Conservation (phyloP, 2,329 filamentous ascomycete species). For the Xylaria sp. region DNA sequence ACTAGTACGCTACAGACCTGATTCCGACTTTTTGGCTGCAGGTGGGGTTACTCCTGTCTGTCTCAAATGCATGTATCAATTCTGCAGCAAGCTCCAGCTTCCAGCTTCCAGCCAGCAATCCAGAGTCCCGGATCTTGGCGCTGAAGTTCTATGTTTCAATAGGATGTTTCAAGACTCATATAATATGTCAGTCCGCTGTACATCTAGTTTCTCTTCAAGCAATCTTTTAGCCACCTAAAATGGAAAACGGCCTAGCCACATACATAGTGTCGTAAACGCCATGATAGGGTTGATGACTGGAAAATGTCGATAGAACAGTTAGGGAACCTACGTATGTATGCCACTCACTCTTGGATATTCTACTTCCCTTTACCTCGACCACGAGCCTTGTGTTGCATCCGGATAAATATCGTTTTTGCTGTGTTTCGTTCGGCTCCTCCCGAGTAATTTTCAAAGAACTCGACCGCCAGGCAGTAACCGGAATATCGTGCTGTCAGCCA, state of each 20-base stretch:
- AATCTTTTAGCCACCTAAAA: neutral
- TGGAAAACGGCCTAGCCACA: slow-evolving; percentile 2
- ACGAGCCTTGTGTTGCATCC: slow-evolving; percentile 8
- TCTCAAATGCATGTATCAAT: slow-evolving; percentile 17
- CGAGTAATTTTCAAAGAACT: slow-evolving; percentile 12
- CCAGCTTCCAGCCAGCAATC: neutral
- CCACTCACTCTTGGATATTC: neutral
- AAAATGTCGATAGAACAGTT: neutral
- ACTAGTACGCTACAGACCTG: neutral
- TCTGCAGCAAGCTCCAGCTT: slow-evolving; percentile 1
- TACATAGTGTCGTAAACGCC: neutral
- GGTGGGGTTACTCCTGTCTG: slow-evolving; percentile 18
- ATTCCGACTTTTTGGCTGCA: neutral
- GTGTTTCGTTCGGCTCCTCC: slow-evolving; percentile 25
- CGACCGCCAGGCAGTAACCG: neutral
- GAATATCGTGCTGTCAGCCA: neutral
- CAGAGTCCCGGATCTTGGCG: slow-evolving; percentile 31
- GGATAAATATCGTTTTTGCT: slow-evolving; percentile 23
- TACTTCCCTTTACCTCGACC: neutral
- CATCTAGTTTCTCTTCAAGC: neutral
- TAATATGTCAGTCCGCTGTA: neutral
- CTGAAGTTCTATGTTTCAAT: slow-evolving; percentile 32
- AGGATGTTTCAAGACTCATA: slow-evolving; percentile 34
- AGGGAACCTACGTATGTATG: neutral
- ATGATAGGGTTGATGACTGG: neutral